These are phyloP conservation scores for Leptographium radiaticola DNA, from an alignment of 2,329 filamentous ascomycete genomes.

Conservation along the genomic window DNA sequence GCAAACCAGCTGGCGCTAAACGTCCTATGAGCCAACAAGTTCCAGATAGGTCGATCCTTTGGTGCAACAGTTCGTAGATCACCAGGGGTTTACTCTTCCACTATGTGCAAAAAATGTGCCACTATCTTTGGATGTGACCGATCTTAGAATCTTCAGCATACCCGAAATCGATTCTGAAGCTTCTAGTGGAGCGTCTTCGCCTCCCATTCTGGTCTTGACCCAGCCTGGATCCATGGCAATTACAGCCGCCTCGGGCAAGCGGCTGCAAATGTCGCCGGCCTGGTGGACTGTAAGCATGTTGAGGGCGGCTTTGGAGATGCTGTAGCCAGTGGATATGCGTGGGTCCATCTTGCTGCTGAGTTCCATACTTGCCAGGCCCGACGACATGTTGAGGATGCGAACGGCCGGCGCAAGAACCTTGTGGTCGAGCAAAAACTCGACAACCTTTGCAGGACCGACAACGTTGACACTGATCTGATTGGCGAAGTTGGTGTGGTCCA, in stretches of 20 bases:
- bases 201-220: constrained; percentile 22
- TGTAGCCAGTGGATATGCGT: constrained; percentile 19
- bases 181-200: constrained; percentile 15
- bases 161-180: constrained; percentile 15
- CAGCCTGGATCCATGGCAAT: constrained; percentile 21
- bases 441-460: constrained; percentile 30
- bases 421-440: constrained; percentile 22
- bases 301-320: constrained; percentile 19
- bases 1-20: too few species aligned
- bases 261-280: constrained; percentile 11
- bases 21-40: too few species aligned
- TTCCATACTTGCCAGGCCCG: constrained; percentile 23
- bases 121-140: constrained; percentile 42
- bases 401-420: constrained; percentile 14
- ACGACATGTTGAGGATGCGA: constrained; percentile 28
- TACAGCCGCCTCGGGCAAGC: constrained; percentile 15
- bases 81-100: constrained; percentile 16
- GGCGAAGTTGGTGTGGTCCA: constrained; percentile 21
- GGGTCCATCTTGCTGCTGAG: constrained; percentile 16
- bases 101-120: constrained; percentile 12
- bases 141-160: constrained; percentile 66
- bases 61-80: background rate
- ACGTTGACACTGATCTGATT: constrained; percentile 32
- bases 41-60: background rate
- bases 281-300: constrained; percentile 22